These are phyloP conservation scores for Musa balbisiana DNA, from an alignment of 202 grass and related monocot genomes.

Conservation along the genomic window DNA sequence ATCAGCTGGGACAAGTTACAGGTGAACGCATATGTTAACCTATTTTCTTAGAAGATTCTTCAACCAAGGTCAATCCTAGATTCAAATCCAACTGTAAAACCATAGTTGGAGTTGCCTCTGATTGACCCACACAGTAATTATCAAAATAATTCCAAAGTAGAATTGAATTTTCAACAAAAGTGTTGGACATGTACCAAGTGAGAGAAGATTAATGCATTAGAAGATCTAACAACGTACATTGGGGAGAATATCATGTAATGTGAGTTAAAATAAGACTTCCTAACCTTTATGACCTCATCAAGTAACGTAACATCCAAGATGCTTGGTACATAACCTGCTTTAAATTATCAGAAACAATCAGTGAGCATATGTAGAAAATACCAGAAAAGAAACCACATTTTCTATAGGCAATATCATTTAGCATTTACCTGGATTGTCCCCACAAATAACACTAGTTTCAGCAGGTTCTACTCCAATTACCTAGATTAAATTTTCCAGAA, in stretches of 20 bases:
- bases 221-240: neutral
- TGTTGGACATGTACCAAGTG: neutral
- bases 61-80: too few relatives aligned
- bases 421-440: slow-evolving; percentile 58
- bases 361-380: neutral
- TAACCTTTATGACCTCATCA: slow-evolving; percentile 96
- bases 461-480: slow-evolving; percentile 91
- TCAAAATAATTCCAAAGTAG: too few relatives aligned
- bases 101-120: too few relatives aligned
- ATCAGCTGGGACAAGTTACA: too few relatives aligned
- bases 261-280: slow-evolving; percentile 23
- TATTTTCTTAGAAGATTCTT: too few relatives aligned
- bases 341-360: slow-evolving; percentile 7
- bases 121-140: too few relatives aligned
- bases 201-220: slow-evolving; percentile 2
- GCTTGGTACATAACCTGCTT: slow-evolving; percentile 78
- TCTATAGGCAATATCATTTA: neutral
- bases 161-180: neutral
- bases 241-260: slow-evolving; percentile 16
- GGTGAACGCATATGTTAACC: too few relatives aligned
- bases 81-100: too few relatives aligned
- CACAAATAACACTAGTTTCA: slow-evolving; percentile 84
- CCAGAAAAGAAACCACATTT: slow-evolving; percentile 4
- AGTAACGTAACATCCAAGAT: slow-evolving; percentile 83
- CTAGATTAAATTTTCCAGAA: slow-evolving; percentile 30